These are phyloP conservation scores for Mycosphaerella sp. DNA, from an alignment of 2,329 filamentous ascomycete genomes.

Conservation along the genomic window DNA sequence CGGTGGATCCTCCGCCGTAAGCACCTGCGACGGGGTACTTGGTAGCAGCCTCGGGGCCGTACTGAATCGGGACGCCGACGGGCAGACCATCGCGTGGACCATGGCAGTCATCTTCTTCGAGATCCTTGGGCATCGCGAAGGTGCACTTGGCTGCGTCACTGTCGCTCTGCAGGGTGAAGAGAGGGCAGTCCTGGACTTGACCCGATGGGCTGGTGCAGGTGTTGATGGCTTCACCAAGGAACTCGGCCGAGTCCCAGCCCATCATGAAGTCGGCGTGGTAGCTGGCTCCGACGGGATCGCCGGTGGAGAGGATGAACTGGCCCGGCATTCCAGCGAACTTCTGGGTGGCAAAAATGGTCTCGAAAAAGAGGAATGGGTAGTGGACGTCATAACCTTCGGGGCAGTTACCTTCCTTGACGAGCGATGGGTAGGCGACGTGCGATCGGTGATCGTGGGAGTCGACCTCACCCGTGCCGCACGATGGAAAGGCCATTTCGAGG, in stretches of 20 bases:
- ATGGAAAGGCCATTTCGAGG: constrained; percentile 80
- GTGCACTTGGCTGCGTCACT: constrained; percentile 53
- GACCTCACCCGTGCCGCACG: constrained; percentile 69
- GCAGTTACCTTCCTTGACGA: constrained; percentile 70
- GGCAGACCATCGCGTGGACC: constrained; percentile 57
- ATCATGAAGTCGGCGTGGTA: constrained; percentile 75
- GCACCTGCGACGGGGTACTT: constrained; percentile 29
- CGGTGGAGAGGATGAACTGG: constrained; percentile 68
- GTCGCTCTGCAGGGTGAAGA: constrained; percentile 64
- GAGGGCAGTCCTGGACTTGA: constrained; percentile 61
- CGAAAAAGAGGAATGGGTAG: constrained; percentile 70
- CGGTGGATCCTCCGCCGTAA: constrained; percentile 3
- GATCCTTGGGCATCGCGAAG: constrained; percentile 50
- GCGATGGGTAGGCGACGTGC: constrained; percentile 71
- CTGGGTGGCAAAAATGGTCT: constrained; percentile 75
- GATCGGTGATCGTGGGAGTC: constrained; percentile 50
- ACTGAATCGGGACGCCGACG: constrained; percentile 52
- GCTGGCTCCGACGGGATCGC: constrained; percentile 66
- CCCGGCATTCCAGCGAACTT: constrained; percentile 58
- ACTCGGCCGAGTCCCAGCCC: constrained; percentile 61
- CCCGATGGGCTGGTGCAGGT: constrained; percentile 68
- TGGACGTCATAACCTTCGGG: constrained; percentile 62
- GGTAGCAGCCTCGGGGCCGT: constrained; percentile 40
- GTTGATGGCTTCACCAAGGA: constrained; percentile 66
- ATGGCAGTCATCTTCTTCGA: constrained; percentile 55